phyloP scores from a whole-genome alignment of 73 alveolate genomes.

The Paramecium tetraurelia region DNA sequence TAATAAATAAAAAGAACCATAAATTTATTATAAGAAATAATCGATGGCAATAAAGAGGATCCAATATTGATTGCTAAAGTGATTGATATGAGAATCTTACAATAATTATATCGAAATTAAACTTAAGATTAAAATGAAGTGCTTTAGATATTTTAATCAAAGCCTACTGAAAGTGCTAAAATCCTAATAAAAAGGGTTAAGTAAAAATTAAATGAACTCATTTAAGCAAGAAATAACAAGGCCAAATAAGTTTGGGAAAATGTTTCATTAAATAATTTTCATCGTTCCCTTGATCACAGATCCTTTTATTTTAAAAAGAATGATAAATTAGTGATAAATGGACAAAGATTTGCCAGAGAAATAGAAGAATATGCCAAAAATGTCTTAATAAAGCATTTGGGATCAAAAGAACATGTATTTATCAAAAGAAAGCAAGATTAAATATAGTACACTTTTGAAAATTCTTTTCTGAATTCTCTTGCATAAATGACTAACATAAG shows the following conservation, averaged over 20 bases:
- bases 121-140: constrained; percentile 60
- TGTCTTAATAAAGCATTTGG: constrained; percentile 17
- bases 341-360: constrained; percentile 40
- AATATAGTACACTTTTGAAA: neutral
- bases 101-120: constrained; percentile 41
- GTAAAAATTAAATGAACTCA: constrained; percentile 48
- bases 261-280: constrained; percentile 63
- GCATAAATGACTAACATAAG: neutral
- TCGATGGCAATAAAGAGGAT: constrained; percentile 14
- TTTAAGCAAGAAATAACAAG: constrained; percentile 44
- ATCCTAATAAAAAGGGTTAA: constrained; percentile 56
- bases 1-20: constrained; percentile 54
- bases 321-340: constrained; percentile 35
- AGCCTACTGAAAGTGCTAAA: constrained; percentile 61
- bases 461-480: neutral
- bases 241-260: constrained; percentile 64
- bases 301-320: constrained; percentile 67
- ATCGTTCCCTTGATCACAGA: constrained; percentile 68
- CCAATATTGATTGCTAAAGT: neutral
- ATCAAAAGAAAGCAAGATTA: constrained; percentile 8
- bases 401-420: constrained; percentile 4
- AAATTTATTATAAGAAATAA: constrained; percentile 38
- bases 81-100: constrained; percentile 52
- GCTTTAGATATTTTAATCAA: constrained; percentile 43
- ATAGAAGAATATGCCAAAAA: constrained; percentile 43